A percentile compares a stretch with the other conserved stretches of the same genome.
Evolutionary conservation across 257 asterid genomes (phyloP).

Genomic region (Penstemon barbatus): DNA sequence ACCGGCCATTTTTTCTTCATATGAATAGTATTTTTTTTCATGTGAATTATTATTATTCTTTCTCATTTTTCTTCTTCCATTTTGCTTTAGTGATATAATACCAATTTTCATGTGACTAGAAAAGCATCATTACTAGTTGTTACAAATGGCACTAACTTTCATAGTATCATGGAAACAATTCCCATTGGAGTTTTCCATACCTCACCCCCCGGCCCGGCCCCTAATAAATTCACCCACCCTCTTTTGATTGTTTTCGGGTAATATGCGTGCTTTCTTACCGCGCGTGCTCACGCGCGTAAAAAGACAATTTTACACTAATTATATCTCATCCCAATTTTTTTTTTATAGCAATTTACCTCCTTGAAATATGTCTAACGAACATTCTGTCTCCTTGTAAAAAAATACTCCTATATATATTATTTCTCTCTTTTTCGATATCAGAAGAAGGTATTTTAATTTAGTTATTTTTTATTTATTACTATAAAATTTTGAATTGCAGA

Average conservation of each 20-base stretch:
- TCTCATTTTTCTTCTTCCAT: neutral
- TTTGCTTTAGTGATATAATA: neutral
- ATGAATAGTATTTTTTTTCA: neutral
- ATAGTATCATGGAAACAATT: slow-evolving; percentile 18
- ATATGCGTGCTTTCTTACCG: too few relatives aligned
- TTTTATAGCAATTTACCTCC: too few relatives aligned
- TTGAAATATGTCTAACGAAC: too few relatives aligned
- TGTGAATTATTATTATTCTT: too few relatives aligned
- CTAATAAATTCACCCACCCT: neutral
- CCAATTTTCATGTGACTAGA: slow-evolving; percentile 14
- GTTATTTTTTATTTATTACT: neutral
- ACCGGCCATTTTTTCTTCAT: neutral
- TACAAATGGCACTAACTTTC: slow-evolving; percentile 32
- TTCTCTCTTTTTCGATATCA: neutral
- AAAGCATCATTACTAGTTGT: slow-evolving; percentile 30
- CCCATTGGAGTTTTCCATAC: slow-evolving; percentile 23
- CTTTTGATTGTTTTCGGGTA: neutral
- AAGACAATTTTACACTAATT: too few relatives aligned
- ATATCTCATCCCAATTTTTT: too few relatives aligned
- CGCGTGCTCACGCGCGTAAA: too few relatives aligned
- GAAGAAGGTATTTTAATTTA: too few relatives aligned
- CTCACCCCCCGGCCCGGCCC: neutral
- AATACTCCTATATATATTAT: neutral
- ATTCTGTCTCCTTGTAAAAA: too few relatives aligned
- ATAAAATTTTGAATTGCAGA: slow-evolving; percentile 39